Base-by-base conservation (phyloP, 1,284 basidiomycete genomes). In the Ceratobasidium sp. region DNA sequence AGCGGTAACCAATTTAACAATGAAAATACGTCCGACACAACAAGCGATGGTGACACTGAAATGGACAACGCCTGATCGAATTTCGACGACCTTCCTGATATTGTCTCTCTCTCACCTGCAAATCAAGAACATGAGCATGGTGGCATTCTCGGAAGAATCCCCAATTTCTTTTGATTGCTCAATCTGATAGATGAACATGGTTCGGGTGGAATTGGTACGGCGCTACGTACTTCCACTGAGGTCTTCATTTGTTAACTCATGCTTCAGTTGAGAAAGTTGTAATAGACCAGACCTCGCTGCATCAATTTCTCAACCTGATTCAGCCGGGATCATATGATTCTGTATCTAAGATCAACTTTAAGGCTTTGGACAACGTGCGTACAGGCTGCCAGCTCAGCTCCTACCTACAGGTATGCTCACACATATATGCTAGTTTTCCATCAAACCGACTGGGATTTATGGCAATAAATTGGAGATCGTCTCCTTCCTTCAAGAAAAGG, bases 391-490 rank as follows among this genome's bases (percentile, higher is more conserved):
- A 55, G 17, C 20, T 13, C 15, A 3, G 7, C 27, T 8, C 50
- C 49, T 42, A 54, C 52, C 50, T 17, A 13, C 10, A 38, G 31
- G 15, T 34, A 32, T 68, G 56, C n/a, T n/a, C 50, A 15, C 25
- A 25, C 53, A 8, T 52, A 56, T 42, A 3, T 12, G 17, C 32
- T 71, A 76, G 3, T 71, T 80, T 12, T 56, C 71, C 10, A 74
- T 86, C 58, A 81, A 82, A 70, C 84, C 84, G 3, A 73, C 86
- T 0, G 87, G 87, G 0, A 69, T 87, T 1, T 88, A 87, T 65
- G 87, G 86, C 0, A 83, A 82, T 74, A 83, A 81, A 72, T 73
- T 76, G 0, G 80, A 83, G 68, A 83, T 88, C 7, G 78, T 83
- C 5, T 74, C 78, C 8, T 82, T 85, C 68, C 72, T 88, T 1